phyloP scores from a whole-genome alignment of 129 eudicot genomes.

The Flaveria linearis region DNA sequence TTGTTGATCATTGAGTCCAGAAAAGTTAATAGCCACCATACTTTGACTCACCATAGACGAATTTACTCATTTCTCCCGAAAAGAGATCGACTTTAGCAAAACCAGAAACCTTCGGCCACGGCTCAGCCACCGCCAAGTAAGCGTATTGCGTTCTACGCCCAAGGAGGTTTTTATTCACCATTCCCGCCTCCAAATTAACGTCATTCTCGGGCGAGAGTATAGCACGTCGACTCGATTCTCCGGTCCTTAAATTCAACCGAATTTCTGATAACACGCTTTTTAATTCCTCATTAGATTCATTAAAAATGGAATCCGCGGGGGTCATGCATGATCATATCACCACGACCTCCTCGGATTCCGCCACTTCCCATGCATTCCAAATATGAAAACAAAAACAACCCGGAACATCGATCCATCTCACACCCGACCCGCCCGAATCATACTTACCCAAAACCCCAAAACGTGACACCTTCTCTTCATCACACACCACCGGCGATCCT shows the following conservation, averaged over 20 bases:
- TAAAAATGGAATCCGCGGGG: slow-evolving; percentile 51
- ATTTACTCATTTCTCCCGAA: slow-evolving; percentile 34
- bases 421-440: slow-evolving; percentile 34
- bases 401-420: slow-evolving; percentile 45
- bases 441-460: slow-evolving; percentile 41
- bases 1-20: too few species aligned
- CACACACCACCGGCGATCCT: slow-evolving; percentile 42
- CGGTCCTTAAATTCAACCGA: slow-evolving; percentile 41
- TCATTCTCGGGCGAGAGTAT: slow-evolving; percentile 32
- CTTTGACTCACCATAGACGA: slow-evolving; percentile 34
- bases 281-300: slow-evolving; percentile 39
- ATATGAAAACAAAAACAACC: slow-evolving; percentile 47
- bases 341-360: slow-evolving; percentile 37
- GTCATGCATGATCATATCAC: slow-evolving; percentile 59
- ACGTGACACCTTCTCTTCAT: slow-evolving; percentile 39
- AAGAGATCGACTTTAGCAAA: slow-evolving; percentile 42
- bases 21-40: too few species aligned
- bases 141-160: slow-evolving; percentile 43
- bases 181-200: slow-evolving; percentile 45
- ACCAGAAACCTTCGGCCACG: slow-evolving; percentile 54
- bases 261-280: slow-evolving; percentile 44
- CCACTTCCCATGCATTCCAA: slow-evolving; percentile 55
- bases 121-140: slow-evolving; percentile 47
- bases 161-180: slow-evolving; percentile 40
- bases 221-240: slow-evolving; percentile 29